These are phyloP conservation scores for Yamadazyma triangularis DNA, from an alignment of 1,139 yeast genomes.

Conservation along the genomic window DNA sequence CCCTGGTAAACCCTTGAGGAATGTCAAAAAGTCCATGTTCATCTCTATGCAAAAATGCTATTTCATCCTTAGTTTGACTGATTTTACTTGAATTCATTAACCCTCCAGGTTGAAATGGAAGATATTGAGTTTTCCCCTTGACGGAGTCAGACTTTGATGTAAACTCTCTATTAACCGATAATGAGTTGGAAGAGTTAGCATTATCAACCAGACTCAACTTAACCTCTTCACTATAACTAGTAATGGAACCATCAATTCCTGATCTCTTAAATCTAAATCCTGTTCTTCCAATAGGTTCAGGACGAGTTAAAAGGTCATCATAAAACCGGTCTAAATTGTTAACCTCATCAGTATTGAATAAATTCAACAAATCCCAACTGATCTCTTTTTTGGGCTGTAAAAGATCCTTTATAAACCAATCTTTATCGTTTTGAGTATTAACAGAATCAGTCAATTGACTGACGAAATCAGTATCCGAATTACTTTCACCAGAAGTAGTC, in stretches of 20 bases:
- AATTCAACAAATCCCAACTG: constrained; percentile 57
- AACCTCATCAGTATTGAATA: constrained; percentile 35
- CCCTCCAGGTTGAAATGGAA: constrained; percentile 97
- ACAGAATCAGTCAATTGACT: too few species aligned
- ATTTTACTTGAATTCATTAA: constrained; percentile 35
- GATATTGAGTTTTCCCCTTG: constrained; percentile 65
- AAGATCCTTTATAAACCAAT: constrained; percentile 19
- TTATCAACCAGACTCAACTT: constrained; percentile 50
- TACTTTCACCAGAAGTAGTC: too few species aligned
- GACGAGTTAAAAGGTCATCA: constrained; percentile 45
- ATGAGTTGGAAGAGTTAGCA: constrained; percentile 61
- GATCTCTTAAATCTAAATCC: constrained; percentile 57
- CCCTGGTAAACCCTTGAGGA: constrained; percentile 81
- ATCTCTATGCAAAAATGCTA: constrained; percentile 58
- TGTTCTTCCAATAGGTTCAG: constrained; percentile 53
- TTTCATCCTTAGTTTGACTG: constrained; percentile 24
- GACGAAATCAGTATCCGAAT: too few species aligned
- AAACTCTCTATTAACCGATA: constrained; percentile 67
- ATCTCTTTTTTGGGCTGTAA: constrained; percentile 48
- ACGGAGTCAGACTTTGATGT: constrained; percentile 59
- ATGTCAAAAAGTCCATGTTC: constrained; percentile 70
- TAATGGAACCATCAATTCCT: constrained; percentile 72
- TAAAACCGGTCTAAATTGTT: constrained; percentile 23
- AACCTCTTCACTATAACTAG: constrained; percentile 56
- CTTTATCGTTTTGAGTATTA: neutral